A percentile compares a stretch with the other conserved stretches of the same genome.
phyloP scores from a whole-genome alignment of 1,284 basidiomycete species.

The Polyporus tsugae region DNA sequence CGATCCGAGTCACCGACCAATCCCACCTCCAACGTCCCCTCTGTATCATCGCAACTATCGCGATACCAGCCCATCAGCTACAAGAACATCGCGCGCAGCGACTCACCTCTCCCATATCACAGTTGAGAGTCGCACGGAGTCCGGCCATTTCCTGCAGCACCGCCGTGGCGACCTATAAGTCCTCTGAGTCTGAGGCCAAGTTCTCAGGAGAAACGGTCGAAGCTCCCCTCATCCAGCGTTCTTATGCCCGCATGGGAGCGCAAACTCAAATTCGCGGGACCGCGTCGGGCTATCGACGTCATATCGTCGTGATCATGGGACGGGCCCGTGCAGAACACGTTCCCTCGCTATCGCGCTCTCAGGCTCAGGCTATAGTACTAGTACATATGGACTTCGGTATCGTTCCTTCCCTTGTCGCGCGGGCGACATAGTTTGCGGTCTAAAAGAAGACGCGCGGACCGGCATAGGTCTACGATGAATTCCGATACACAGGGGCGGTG shows the following conservation, averaged over 20 bases:
- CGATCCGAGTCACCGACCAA: too few species aligned
- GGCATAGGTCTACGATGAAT: too few species aligned
- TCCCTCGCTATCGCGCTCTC: not conserved
- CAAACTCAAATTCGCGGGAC: not conserved
- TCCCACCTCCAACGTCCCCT: not conserved
- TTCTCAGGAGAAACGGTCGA: not conserved
- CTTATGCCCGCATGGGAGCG: not conserved
- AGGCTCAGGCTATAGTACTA: too few species aligned
- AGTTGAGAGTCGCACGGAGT: slow-evolving; percentile 60
- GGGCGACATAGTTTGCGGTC: too few species aligned
- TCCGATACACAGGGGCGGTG: too few species aligned
- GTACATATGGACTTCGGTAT: too few species aligned
- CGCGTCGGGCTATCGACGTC: not conserved
- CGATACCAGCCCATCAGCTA: not conserved
- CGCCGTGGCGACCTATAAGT: too few species aligned
- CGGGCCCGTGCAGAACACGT: not conserved
- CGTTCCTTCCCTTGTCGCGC: too few species aligned
- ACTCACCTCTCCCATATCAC: slow-evolving; percentile 69
- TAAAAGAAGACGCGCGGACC: too few species aligned
- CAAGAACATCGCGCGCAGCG: not conserved
- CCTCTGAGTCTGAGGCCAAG: too few species aligned
- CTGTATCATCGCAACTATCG: not conserved
- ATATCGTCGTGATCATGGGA: not conserved
- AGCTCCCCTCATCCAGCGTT: not conserved
- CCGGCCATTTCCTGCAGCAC: slow-evolving; percentile 12